Evolutionary conservation across 164 flowering plant genomes (phyloP).

Genomic region (Santalum album): DNA sequence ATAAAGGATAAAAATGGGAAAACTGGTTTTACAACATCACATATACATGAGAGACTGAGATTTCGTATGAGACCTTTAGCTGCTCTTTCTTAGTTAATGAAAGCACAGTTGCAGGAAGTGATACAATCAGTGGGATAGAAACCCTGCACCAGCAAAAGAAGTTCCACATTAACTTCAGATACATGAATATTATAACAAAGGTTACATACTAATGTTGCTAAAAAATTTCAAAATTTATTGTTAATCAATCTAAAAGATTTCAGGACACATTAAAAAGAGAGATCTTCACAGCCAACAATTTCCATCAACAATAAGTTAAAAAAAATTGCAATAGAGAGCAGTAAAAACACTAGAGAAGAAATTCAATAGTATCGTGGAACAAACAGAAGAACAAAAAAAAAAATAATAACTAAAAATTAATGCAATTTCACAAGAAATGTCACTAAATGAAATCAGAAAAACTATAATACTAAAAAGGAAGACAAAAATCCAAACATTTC

Average conservation of each 20-base stretch:
- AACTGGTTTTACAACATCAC: not conserved
- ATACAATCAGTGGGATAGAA: slow-evolving; percentile 70
- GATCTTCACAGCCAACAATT: too few relatives aligned
- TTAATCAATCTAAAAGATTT: too few relatives aligned
- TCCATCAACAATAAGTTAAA: too few relatives aligned
- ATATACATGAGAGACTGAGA: not conserved
- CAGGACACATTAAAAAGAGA: not conserved
- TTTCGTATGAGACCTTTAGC: slow-evolving; percentile 51
- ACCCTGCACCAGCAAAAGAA: slow-evolving; percentile 39
- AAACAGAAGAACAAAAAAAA: too few relatives aligned
- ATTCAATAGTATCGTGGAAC: too few relatives aligned
- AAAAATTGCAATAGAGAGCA: too few relatives aligned
- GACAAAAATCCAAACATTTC: not conserved
- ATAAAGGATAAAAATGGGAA: too few relatives aligned
- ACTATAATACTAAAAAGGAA: not conserved
- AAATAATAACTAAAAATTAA: too few relatives aligned
- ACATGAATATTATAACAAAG: not conserved
- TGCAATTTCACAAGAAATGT: too few relatives aligned
- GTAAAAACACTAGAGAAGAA: too few relatives aligned
- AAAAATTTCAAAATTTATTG: too few relatives aligned
- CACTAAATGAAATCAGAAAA: not conserved
- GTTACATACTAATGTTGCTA: slow-evolving; percentile 1
- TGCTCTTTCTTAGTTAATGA: slow-evolving; percentile 64
- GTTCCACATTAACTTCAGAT: slow-evolving; percentile 3
- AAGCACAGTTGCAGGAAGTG: slow-evolving; percentile 77